Evolutionary conservation across 2,329 filamentous ascomycete species (phyloP), one percentile per base, ranked within the genome.

Genomic region (Sarocladium brachiariae): DNA sequence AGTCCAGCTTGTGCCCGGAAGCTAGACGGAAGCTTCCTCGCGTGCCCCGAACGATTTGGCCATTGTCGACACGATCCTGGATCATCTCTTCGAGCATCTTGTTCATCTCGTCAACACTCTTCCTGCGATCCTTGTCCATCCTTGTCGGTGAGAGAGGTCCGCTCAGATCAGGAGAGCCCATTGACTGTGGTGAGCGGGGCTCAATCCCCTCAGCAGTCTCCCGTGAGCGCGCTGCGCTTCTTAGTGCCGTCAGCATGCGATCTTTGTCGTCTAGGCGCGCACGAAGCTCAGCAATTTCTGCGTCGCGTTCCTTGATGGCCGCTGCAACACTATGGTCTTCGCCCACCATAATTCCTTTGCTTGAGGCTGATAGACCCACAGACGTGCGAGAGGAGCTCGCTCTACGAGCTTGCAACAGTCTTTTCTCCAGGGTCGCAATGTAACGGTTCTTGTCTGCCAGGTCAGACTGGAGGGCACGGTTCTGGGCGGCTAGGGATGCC

Each of bases 61-160:
- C 88, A 49, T 76, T 82, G 59, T 93, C 87, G 50, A 95, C 86
- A 52, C 87, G 83, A 62, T 92, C 87, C 62, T 91, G 87, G 53
- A 96, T 93, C 92, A 97, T 96, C 69, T 96, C 89, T 61, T 97
- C 92, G 23, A 96, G 78, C 72, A 96, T 90, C 60, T 84, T 82
- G 57, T 88, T 95, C 83, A 96, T 91, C 67, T 96, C 91, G 59
- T 96, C 90, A 30, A 93, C 86, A 57, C 87, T 89, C 71, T 78
- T 82, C 11, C 74, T 74, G 47, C 78, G 76, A 56, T 10, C 23
- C 49, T 76, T 77, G n/a, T 66, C 60, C n/a, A 50, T 24, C 23
- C 55, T 58, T 2, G 48, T 37, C 25, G 57, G 45, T 74, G 52
- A 57, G 2, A n/a, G 41, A n/a, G 39, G 34, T 11, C 31, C 52